Evolutionary conservation across 2,329 filamentous ascomycete genomes (phyloP).

Genomic region (Diplodia seriata): DNA sequence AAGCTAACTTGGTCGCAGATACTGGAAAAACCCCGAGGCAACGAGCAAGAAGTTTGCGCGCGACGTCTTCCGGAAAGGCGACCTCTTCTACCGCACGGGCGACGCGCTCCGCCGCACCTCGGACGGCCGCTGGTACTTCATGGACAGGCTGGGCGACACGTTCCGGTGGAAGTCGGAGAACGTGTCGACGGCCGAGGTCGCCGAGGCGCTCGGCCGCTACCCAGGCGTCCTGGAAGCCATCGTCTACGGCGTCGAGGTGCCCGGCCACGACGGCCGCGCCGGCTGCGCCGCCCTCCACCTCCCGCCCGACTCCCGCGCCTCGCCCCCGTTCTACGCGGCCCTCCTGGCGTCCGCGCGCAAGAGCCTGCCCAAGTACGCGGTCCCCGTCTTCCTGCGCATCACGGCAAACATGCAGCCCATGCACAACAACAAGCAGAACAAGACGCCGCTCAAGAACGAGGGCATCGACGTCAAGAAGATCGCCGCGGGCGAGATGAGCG

Average conservation of each 20-base stretch:
- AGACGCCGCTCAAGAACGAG: slow-evolving; percentile 71
- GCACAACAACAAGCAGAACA: slow-evolving; percentile 84
- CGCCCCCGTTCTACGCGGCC: background rate
- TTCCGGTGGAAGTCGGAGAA: slow-evolving; percentile 61
- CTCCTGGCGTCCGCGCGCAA: slow-evolving; percentile 56
- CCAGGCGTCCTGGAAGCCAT: slow-evolving; percentile 56
- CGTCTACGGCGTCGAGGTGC: slow-evolving; percentile 57
- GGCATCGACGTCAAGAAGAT: slow-evolving; percentile 66
- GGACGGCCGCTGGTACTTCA: slow-evolving; percentile 58
- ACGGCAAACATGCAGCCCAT: slow-evolving; percentile 66
- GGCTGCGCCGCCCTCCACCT: slow-evolving; percentile 55
- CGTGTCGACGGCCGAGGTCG: slow-evolving; percentile 57
- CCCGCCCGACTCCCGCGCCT: background rate
- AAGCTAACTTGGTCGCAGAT: slow-evolving; percentile 74
- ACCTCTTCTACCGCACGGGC: slow-evolving; percentile 57
- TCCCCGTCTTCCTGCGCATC: slow-evolving; percentile 74
- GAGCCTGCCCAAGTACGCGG: slow-evolving; percentile 73
- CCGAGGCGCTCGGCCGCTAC: slow-evolving; percentile 54
- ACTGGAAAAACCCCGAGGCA: slow-evolving; percentile 71
- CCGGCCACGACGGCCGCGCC: slow-evolving; percentile 62
- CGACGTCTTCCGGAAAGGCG: slow-evolving; percentile 56
- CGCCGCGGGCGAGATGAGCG: slow-evolving; percentile 52
- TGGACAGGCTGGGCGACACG: slow-evolving; percentile 57
- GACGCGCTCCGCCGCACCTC: slow-evolving; percentile 55
- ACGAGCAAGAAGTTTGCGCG: slow-evolving; percentile 63